Evolutionary conservation across 2,329 filamentous ascomycete species (phyloP), one percentile per base, ranked within the genome.

Genomic region (Emergomyces africanus): DNA sequence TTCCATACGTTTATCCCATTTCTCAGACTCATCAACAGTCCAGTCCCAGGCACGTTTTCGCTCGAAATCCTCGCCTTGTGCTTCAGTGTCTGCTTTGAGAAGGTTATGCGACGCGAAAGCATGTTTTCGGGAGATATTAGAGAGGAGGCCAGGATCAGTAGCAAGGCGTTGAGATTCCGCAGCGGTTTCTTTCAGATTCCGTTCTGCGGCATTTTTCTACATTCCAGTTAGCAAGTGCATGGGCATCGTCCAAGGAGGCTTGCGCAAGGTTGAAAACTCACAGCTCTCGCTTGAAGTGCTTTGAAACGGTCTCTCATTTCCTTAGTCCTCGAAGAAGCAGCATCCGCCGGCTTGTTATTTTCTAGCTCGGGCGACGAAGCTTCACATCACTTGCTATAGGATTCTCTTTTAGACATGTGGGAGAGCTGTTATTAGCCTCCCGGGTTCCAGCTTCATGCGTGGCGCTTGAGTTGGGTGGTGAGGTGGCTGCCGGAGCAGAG

Each of bases 21-120:
- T 84, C 76, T 96, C 94, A 66, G 85, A 88, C 75, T 99, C 94
- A 64, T 99, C 94, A 6, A 92, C 79, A 0, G 94, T 99, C 89
- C 94, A 99, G 76, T 97, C 94, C 94, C 94, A 99, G 1, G 94
- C 94, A 46, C 94, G 86, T 76, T 97, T 96, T 65, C 94, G 88
- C 79, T 99, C 94, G 69, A 97, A 99, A 72, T 97, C 94, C 59
- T 89, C 90, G 39, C 90, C 90, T 0, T 81, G 79, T 20, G 89
- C 89, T 71, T 91, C 89, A 1, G 90, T 86, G 67, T 96, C 90
- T 3, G 90, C 89, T 77, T 96, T 96, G 49, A 96, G 81, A 0
- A 99, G 83, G 70, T 97, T 99, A 72, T 96, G 90, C 5, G 87
- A 85, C 23, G 94, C 92, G 65, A 94, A 85, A 59, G 89, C 91